Evolutionary conservation across 2,329 filamentous ascomycete species (phyloP).

Genomic region (Trichocomaceae sp.): DNA sequence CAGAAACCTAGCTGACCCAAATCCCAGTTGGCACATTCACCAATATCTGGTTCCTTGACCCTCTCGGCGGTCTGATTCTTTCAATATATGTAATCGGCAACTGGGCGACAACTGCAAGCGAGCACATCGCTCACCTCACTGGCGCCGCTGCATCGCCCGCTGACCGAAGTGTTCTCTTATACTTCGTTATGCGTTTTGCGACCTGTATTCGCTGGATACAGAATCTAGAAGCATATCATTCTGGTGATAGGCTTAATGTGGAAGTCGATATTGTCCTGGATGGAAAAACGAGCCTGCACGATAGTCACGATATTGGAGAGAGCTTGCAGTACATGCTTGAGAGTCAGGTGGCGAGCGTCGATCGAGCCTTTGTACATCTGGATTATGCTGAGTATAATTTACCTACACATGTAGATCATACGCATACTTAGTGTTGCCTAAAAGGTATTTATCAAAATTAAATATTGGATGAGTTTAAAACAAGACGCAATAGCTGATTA

Average conservation of each 20-base stretch:
- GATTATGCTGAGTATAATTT: slow-evolving; percentile 43
- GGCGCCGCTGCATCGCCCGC: slow-evolving; percentile 55
- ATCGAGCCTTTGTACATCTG: slow-evolving; percentile 45
- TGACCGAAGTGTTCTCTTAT: slow-evolving; percentile 72
- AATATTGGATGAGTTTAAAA: neutral
- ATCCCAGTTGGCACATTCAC: slow-evolving; percentile 29
- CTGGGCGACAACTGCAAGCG: slow-evolving; percentile 55
- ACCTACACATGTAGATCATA: slow-evolving; percentile 30
- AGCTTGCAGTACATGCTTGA: slow-evolving; percentile 56
- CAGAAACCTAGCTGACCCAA: neutral
- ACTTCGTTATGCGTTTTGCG: slow-evolving; percentile 89
- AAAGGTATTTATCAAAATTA: neutral
- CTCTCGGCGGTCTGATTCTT: slow-evolving; percentile 55
- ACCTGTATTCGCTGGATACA: slow-evolving; percentile 66
- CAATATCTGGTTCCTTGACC: slow-evolving; percentile 54
- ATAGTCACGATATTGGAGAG: slow-evolving; percentile 57
- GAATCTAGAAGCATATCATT: slow-evolving; percentile 58
- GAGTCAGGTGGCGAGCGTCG: slow-evolving; percentile 37
- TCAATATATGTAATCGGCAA: slow-evolving; percentile 56
- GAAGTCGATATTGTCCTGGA: slow-evolving; percentile 59
- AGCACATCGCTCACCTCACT: slow-evolving; percentile 56
- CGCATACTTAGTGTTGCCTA: neutral
- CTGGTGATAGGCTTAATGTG: slow-evolving; percentile 56
- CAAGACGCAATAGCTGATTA: too few species aligned
- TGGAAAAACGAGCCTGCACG: slow-evolving; percentile 47